Evolutionary conservation across 2,329 filamentous ascomycete genomes (phyloP).

Genomic region (Simplicillium sp.): DNA sequence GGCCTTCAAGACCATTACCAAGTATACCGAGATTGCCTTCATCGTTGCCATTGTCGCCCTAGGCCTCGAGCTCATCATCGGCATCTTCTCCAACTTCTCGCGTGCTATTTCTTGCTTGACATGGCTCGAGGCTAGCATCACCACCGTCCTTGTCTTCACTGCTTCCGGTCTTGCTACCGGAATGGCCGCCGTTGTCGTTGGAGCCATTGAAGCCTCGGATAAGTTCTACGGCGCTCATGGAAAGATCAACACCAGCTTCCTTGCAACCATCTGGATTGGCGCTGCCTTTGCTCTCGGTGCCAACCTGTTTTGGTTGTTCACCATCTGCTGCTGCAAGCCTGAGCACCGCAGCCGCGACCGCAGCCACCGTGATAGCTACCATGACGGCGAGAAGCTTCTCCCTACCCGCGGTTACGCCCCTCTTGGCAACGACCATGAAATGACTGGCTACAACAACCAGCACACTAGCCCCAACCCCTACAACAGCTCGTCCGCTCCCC

Average conservation of each 20-base stretch:
- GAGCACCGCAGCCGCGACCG: slow-evolving; percentile 20
- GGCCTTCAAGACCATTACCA: slow-evolving; percentile 62
- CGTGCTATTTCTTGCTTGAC: slow-evolving; percentile 74
- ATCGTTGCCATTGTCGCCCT: slow-evolving; percentile 64
- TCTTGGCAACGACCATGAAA: slow-evolving; percentile 23
- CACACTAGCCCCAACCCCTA: slow-evolving; percentile 15
- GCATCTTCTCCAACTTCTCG: slow-evolving; percentile 75
- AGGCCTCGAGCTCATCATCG: slow-evolving; percentile 62
- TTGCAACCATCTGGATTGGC: slow-evolving; percentile 68
- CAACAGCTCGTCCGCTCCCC: slow-evolving; percentile 9
- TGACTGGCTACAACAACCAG: slow-evolving; percentile 26
- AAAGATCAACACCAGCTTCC: slow-evolving; percentile 58
- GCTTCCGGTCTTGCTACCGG: slow-evolving; percentile 67
- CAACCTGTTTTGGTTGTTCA: slow-evolving; percentile 84
- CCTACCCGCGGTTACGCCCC: slow-evolving; percentile 28
- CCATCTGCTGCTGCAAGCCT: slow-evolving; percentile 79
- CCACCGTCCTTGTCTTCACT: slow-evolving; percentile 43
- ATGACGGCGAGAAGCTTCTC: slow-evolving; percentile 42
- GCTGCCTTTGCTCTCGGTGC: slow-evolving; percentile 67
- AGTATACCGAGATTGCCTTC: slow-evolving; percentile 79
- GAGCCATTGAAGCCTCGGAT: slow-evolving; percentile 53
- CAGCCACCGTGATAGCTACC: slow-evolving; percentile 20
- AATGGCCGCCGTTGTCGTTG: slow-evolving; percentile 60
- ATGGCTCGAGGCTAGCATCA: slow-evolving; percentile 62
- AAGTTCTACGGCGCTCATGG: slow-evolving; percentile 63